Conservation (phyloP, 2,329 filamentous ascomycete genomes). For the Didymella segeticola region DNA sequence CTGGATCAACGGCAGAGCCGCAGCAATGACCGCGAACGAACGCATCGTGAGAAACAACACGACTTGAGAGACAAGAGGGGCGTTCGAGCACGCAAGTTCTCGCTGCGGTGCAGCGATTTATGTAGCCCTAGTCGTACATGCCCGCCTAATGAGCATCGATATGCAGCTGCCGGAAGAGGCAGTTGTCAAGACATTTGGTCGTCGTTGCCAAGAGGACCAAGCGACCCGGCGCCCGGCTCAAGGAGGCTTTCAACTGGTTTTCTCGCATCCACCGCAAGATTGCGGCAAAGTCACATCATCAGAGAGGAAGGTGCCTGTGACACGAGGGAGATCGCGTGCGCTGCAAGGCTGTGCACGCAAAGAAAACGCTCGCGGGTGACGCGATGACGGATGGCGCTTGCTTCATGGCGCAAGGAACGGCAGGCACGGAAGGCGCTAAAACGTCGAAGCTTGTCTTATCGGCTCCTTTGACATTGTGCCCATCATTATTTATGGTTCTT, state of each 20-base stretch:
- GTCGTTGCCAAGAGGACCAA: slow-evolving; percentile 41
- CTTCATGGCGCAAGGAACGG: slow-evolving; percentile 13
- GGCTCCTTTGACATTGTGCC: background rate
- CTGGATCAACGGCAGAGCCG: slow-evolving; percentile 36
- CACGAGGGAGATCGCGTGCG: slow-evolving; percentile 6
- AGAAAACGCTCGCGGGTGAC: slow-evolving; percentile 1
- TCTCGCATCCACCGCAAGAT: slow-evolving; percentile 19
- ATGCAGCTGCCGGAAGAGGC: slow-evolving; percentile 43
- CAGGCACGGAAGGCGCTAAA: slow-evolving; percentile 13
- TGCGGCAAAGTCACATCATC: slow-evolving; percentile 21
- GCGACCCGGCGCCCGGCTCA: slow-evolving; percentile 42
- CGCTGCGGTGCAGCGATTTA: slow-evolving; percentile 23
- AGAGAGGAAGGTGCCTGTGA: slow-evolving; percentile 33
- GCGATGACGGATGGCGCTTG: slow-evolving; percentile 16
- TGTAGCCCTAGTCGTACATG: slow-evolving; percentile 28
- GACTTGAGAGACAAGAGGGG: slow-evolving; percentile 25
- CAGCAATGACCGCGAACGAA: slow-evolving; percentile 36
- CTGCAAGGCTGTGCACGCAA: slow-evolving; percentile 8
- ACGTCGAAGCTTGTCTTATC: slow-evolving; percentile 17
- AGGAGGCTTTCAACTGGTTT: slow-evolving; percentile 29
- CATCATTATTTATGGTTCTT: background rate
- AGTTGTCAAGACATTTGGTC: slow-evolving; percentile 43
- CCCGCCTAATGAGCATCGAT: slow-evolving; percentile 30
- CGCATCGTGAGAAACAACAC: slow-evolving; percentile 34
- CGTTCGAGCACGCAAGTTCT: slow-evolving; percentile 21